Evolutionary conservation across 2,329 filamentous ascomycete species (phyloP).

Genomic region (Zasmidium angulare): DNA sequence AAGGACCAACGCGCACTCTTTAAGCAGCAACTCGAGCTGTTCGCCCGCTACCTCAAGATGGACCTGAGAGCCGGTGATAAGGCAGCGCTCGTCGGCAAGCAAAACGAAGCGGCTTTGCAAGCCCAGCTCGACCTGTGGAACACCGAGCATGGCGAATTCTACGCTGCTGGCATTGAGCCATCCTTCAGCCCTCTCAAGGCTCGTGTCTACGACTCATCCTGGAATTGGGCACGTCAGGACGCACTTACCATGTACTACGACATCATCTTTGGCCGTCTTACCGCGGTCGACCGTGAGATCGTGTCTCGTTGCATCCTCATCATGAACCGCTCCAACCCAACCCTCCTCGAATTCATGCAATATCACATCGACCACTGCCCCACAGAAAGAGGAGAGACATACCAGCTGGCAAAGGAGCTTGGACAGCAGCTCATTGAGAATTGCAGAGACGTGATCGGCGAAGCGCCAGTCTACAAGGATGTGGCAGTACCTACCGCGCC

Average conservation of each 20-base stretch:
- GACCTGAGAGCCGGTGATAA: constrained; percentile 97
- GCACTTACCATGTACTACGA: constrained; percentile 98
- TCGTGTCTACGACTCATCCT: constrained; percentile 94
- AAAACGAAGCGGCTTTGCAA: constrained; percentile 84
- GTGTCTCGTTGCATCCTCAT: constrained; percentile 98
- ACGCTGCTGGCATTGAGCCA: constrained; percentile 90
- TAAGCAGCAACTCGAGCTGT: constrained; percentile 96
- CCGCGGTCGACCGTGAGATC: constrained; percentile 93
- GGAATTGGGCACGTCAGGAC: constrained; percentile 99
- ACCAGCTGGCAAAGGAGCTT: constrained; percentile 94
- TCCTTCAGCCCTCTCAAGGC: constrained; percentile 93
- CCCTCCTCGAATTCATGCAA: constrained; percentile 97
- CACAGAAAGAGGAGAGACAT: constrained; percentile 93
- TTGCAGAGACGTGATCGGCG: constrained; percentile 85
- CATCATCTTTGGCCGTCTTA: constrained; percentile 92
- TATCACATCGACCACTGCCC: constrained; percentile 99
- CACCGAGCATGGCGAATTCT: constrained; percentile 93
- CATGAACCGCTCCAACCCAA: constrained; percentile 98
- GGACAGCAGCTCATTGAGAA: constrained; percentile 94
- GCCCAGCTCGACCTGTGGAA: constrained; percentile 93
- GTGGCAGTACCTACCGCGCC: constrained; percentile 89
- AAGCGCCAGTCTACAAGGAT: constrained; percentile 91
- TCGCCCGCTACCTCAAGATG: constrained; percentile 94
- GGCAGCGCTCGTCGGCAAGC: constrained; percentile 78
- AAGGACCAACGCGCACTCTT: constrained; percentile 95